A percentile compares a stretch with the other conserved stretches of the same genome.
Conservation (phyloP, 164 flowering plant species). For the Umbilicus rupestris region DNA sequence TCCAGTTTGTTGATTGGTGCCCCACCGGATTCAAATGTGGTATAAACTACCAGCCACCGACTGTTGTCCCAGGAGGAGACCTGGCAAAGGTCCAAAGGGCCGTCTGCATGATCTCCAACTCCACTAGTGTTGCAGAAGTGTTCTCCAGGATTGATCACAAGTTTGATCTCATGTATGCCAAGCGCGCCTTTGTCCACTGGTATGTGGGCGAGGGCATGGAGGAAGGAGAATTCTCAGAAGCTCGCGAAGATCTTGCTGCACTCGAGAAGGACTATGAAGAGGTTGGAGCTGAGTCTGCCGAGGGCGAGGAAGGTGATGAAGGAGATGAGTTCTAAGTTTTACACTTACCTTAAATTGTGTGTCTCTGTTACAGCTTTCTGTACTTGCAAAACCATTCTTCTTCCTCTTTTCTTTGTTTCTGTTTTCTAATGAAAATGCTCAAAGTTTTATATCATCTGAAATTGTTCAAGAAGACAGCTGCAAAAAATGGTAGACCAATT, state of each 20-base stretch:
- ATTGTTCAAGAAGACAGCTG: too few relatives aligned
- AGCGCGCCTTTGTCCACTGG: conserved; percentile 47
- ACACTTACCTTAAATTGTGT: neutral
- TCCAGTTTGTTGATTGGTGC: conserved; percentile 58
- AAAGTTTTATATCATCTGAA: too few relatives aligned
- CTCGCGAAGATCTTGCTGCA: too few relatives aligned
- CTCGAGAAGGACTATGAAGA: too few relatives aligned
- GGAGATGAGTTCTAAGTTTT: conserved; percentile 25
- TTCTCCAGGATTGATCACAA: conserved; percentile 47
- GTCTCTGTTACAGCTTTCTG: neutral
- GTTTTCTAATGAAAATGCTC: too few relatives aligned
- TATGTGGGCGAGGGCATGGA: too few relatives aligned
- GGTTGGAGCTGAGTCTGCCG: conserved; percentile 41
- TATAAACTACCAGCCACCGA: conserved; percentile 56
- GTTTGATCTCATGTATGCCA: conserved; percentile 51
- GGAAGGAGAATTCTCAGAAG: too few relatives aligned
- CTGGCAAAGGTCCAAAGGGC: conserved; percentile 56
- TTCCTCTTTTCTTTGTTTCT: neutral
- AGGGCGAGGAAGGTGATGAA: conserved; percentile 39
- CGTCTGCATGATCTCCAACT: conserved; percentile 46
- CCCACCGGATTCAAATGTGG: conserved; percentile 59
- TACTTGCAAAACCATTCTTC: too few relatives aligned
- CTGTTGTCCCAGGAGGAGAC: conserved; percentile 56
- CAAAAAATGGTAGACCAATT: too few relatives aligned
- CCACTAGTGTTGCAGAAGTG: too few relatives aligned